These are phyloP conservation scores for Amauroascus verrucosus DNA, from an alignment of 2,329 filamentous ascomycete species.

Conservation along the genomic window DNA sequence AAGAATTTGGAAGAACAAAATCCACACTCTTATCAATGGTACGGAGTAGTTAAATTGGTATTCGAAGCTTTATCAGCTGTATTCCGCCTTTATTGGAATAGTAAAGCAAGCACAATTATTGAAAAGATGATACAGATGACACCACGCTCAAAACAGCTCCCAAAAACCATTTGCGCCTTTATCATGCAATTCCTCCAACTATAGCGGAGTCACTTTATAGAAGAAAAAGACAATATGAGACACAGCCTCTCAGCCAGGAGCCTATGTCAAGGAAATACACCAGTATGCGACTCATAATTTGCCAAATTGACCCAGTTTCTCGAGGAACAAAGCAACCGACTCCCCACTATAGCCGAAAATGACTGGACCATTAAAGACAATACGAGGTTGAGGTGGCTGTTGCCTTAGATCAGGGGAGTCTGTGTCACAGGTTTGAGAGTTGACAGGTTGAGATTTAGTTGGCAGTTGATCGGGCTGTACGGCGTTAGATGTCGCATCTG, in stretches of 20 bases:
- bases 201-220: background rate
- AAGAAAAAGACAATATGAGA: background rate
- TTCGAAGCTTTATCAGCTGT: too few relatives aligned
- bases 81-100: too few relatives aligned
- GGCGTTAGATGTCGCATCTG: background rate
- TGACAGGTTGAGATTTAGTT: background rate
- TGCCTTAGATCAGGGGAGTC: background rate
- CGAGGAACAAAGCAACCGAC: conserved; percentile 66
- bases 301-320: conserved; percentile 36
- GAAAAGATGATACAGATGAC: too few relatives aligned
- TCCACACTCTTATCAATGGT: too few relatives aligned
- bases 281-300: too few relatives aligned
- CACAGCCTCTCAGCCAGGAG: too few relatives aligned
- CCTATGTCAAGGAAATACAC: background rate
- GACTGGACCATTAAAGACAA: conserved; percentile 86
- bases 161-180: background rate
- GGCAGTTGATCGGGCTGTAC: background rate
- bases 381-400: conserved; percentile 24
- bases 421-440: conserved; percentile 12
- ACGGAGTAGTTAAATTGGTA: too few relatives aligned
- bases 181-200: background rate
- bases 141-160: too few relatives aligned
- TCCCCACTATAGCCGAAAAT: conserved; percentile 87
- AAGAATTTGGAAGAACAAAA: too few relatives aligned
- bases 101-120: too few relatives aligned